Conservation (phyloP, 805 yeast species). For the Nakazawaea holstii region DNA sequence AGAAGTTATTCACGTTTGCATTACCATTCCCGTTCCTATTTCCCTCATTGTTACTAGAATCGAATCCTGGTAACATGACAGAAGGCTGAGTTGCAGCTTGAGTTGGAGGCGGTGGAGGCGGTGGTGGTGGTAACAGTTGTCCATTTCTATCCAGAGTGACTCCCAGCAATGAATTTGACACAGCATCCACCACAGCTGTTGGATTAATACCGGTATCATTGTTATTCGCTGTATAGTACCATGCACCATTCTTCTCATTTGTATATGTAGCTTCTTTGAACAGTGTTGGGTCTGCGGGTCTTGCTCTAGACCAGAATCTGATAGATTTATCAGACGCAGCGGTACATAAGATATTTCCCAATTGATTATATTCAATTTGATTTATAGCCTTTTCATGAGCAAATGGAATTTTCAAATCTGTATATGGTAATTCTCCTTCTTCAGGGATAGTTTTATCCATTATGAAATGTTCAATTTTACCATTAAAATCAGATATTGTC, state of each 20-base stretch:
- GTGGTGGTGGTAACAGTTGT: not conserved
- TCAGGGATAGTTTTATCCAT: slow-evolving; percentile 48
- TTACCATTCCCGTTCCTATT: not conserved
- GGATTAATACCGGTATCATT: not conserved
- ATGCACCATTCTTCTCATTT: slow-evolving; percentile 51
- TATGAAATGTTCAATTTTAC: slow-evolving; percentile 73
- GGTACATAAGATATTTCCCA: slow-evolving; percentile 85
- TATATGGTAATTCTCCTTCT: slow-evolving; percentile 12
- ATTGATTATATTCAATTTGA: slow-evolving; percentile 86
- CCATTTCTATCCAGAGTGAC: not conserved
- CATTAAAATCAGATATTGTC: slow-evolving; percentile 86
- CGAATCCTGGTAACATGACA: not conserved
- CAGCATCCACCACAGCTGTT: not conserved
- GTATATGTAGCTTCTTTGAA: slow-evolving; percentile 81
- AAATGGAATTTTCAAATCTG: slow-evolving; percentile 53
- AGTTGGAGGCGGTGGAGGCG: slow-evolving; percentile 6
- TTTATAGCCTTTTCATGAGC: slow-evolving; percentile 95
- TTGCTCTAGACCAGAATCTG: slow-evolving; percentile 89
- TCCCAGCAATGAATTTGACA: not conserved
- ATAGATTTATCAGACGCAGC: slow-evolving; percentile 94
- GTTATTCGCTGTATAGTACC: slow-evolving; percentile 34
- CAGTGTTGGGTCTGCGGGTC: slow-evolving; percentile 83
- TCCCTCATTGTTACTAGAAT: not conserved
- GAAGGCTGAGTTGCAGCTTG: not conserved
- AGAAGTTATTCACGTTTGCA: not conserved